Evolutionary conservation across 1,284 basidiomycete species (phyloP).

Genomic region (Prillingera fragicola): DNA sequence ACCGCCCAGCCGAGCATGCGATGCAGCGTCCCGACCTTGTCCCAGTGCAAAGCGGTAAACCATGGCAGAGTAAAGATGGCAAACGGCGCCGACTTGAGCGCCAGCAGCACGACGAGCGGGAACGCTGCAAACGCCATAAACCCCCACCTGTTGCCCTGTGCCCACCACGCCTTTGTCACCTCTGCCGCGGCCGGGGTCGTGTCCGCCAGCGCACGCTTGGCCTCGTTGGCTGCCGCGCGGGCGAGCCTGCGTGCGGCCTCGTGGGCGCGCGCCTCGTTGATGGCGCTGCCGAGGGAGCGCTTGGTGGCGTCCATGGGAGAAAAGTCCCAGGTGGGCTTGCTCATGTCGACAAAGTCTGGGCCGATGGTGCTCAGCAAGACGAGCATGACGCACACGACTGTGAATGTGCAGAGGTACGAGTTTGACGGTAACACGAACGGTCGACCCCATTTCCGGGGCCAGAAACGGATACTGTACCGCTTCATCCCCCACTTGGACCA

Average conservation of each 20-base stretch:
- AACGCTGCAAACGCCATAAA: slow-evolving; percentile 71
- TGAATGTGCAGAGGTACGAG: slow-evolving; percentile 55
- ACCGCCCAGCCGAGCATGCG: slow-evolving; percentile 67
- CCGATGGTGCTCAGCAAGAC: slow-evolving; percentile 58
- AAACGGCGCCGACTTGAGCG: slow-evolving; percentile 74
- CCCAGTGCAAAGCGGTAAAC: slow-evolving; percentile 65
- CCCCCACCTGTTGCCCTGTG: slow-evolving; percentile 65
- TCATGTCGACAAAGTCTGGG: slow-evolving; percentile 66
- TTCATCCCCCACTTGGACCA: slow-evolving; percentile 39
- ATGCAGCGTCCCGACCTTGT: slow-evolving; percentile 69
- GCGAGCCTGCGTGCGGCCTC: too few species aligned
- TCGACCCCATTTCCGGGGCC: slow-evolving; percentile 36
- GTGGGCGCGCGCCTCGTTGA: too few species aligned
- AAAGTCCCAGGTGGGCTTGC: too few species aligned
- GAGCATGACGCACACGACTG: slow-evolving; percentile 50
- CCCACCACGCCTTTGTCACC: slow-evolving; percentile 73
- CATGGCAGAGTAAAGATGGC: slow-evolving; percentile 67
- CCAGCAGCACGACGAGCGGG: slow-evolving; percentile 69
- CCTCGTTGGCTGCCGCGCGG: too few species aligned
- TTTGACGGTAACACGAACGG: slow-evolving; percentile 59
- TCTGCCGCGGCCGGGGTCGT: too few species aligned
- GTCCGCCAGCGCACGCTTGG: too few species aligned
- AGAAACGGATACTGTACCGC: slow-evolving; percentile 19
- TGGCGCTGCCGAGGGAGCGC: too few species aligned
- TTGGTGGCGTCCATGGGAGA: too few species aligned